Base-by-base conservation (phyloP, 352 stramenopile species). In the Pythium guiyangense region DNA sequence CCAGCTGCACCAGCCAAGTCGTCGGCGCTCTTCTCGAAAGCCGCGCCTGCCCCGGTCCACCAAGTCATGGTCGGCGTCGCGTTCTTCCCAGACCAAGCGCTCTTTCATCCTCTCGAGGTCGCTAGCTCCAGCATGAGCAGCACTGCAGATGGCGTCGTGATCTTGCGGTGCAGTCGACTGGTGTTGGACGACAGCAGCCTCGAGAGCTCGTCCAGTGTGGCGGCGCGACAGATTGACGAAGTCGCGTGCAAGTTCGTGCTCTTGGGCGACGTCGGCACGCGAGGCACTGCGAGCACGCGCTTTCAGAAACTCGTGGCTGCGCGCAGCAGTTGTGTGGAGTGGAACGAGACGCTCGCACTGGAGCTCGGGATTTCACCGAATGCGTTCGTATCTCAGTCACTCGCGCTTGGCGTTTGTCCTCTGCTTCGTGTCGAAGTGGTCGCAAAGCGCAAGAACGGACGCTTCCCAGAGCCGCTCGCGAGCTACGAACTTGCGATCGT, bases 401-500 rank as follows among this genome's bases (percentile, higher is more conserved):
- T 69, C 11, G 47, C 47, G 2, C 52, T 54, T 14, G 73, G 73
- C 10, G 62, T 64, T 0, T 74, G 69, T n/a, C 73, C 73, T 14
- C 44, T 66, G 1, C n/a, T 83, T 26, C 69, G 73, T 17, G 10
- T 73, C 3, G 73, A 83, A 49, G 8, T 83, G 0, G 10, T 80
- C 4, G 39, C 42, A 0, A 70, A 69, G 35, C 57, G 64, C 22
- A 64, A 54, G 34, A 52, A 46, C 6, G 57, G 60, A 1, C 66
- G 69, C 5, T 77, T 77, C 52, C 63, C 61, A 22, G 66, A 72
- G 6, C 42, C 59, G 3, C 8, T 74, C 12, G 62, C 57, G n/a
- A 62, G 35, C 6, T 58, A 59, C 15, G 64, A 58, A 17, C 25
- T 77, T 0, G 70, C 66, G 3, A 26, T 77, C 42, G 57, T 67